These are phyloP conservation scores for Chlamydomonas asymmetrica DNA, from an alignment of 139 green algal species.

Conservation along the genomic window DNA sequence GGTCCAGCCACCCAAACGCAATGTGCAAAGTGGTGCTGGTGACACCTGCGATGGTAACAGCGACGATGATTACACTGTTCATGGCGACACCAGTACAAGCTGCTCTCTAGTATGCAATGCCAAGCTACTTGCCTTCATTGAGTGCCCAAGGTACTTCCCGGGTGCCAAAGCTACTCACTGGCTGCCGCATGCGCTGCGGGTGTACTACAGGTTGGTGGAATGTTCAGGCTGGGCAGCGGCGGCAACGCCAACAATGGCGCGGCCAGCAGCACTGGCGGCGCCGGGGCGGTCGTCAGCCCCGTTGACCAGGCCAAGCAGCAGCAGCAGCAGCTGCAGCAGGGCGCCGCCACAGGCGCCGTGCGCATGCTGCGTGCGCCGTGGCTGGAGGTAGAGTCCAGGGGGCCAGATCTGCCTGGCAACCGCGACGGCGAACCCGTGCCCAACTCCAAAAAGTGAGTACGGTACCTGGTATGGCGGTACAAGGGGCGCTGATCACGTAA, in stretches of 20 bases:
- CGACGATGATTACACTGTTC: too few species aligned
- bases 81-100: too few species aligned
- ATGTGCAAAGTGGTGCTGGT: too few species aligned
- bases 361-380: conserved; percentile 51
- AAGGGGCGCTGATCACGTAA: neutral
- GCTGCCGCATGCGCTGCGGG: too few species aligned
- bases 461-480: neutral
- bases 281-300: neutral
- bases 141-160: too few species aligned
- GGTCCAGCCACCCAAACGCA: too few species aligned
- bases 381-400: conserved; percentile 36
- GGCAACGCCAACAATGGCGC: neutral
- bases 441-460: neutral
- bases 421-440: conserved; percentile 26
- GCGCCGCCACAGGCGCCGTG: conserved; percentile 7
- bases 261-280: neutral
- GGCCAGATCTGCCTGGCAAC: conserved; percentile 17
- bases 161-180: too few species aligned
- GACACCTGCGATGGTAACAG: too few species aligned
- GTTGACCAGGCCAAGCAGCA: neutral
- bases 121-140: too few species aligned
- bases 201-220: too few species aligned
- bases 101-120: too few species aligned
- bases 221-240: conserved; percentile 7
- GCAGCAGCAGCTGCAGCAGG: neutral